Percentiles rank a stretch among this genome's conserved stretches.
Conservation (phyloP, 202 grass and related monocot species). For the Panicum hallii region DNA sequence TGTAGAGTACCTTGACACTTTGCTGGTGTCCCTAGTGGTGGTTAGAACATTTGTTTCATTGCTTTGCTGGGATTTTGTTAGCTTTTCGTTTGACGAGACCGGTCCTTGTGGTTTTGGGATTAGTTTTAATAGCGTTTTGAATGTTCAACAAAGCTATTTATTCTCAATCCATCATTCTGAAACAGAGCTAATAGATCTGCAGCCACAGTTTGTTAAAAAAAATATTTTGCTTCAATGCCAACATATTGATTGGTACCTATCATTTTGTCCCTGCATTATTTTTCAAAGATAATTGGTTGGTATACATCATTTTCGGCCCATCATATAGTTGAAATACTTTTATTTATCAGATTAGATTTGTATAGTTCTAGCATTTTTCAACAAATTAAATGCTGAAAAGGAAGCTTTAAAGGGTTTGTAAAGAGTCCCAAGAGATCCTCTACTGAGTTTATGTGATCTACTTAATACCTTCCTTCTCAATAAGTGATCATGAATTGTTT, state of each 20-base stretch:
- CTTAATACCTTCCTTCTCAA: not conserved
- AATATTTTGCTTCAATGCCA: not conserved
- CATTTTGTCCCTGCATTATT: not conserved
- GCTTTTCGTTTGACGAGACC: not conserved
- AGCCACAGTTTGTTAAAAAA: not conserved
- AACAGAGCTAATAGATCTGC: not conserved
- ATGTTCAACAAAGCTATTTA: not conserved
- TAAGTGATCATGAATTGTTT: not conserved
- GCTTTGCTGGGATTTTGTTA: slow-evolving; percentile 27
- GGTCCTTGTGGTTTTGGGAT: not conserved
- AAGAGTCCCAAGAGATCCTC: not conserved
- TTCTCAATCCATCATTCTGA: not conserved
- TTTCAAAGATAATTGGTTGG: not conserved
- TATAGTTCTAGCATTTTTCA: not conserved
- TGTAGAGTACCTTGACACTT: slow-evolving; percentile 4
- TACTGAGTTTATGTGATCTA: not conserved
- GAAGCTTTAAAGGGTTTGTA: not conserved
- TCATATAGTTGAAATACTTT: not conserved
- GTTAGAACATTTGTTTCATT: slow-evolving; percentile 45
- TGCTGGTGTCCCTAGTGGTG: slow-evolving; percentile 32
- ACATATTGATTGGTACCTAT: not conserved
- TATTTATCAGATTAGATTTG: not conserved
- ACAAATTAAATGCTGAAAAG: slow-evolving; percentile 3
- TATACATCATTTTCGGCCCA: not conserved
- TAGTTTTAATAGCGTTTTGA: not conserved